These are phyloP conservation scores for Chondrostereum purpureum DNA, from an alignment of 1,284 basidiomycete species.

Conservation along the genomic window DNA sequence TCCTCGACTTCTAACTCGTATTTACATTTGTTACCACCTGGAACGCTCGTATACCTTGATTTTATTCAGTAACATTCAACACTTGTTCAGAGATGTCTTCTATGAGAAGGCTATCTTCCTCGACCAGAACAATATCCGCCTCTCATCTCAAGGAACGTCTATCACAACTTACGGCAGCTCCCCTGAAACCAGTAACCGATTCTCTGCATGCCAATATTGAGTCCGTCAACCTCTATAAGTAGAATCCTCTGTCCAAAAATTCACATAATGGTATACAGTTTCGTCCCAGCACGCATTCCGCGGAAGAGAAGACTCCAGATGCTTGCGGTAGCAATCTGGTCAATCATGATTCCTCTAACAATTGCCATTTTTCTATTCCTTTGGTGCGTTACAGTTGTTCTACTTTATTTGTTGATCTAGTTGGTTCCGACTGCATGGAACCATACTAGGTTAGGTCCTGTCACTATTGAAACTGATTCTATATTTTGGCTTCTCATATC, in stretches of 20 bases:
- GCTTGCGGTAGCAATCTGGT: constrained; percentile 83
- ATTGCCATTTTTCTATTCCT: constrained; percentile 70
- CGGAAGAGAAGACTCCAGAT: constrained; percentile 79
- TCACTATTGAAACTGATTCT: not conserved
- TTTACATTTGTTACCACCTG: not conserved
- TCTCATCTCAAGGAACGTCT: constrained; percentile 50
- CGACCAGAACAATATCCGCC: constrained; percentile 35
- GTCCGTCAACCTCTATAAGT: constrained; percentile 42
- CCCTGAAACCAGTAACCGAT: constrained; percentile 49
- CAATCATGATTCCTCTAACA: constrained; percentile 69
- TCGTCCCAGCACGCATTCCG: constrained; percentile 71
- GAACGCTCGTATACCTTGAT: too few species aligned
- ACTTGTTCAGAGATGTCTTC: constrained; percentile 15
- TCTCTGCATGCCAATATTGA: constrained; percentile 60
- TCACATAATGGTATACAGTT: constrained; percentile 33
- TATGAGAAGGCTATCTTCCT: constrained; percentile 12
- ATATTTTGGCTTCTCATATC: constrained; percentile 8
- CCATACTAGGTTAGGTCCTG: not conserved
- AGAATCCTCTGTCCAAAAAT: constrained; percentile 4
- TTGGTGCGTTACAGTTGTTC: constrained; percentile 49
- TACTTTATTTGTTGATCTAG: constrained; percentile 3
- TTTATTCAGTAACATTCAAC: not conserved
- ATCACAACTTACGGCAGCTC: constrained; percentile 49
- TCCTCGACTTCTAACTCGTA: not conserved
- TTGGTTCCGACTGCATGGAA: too few species aligned